Base-by-base conservation (phyloP, 257 asterid species). In the Lavandula angustifolia region DNA sequence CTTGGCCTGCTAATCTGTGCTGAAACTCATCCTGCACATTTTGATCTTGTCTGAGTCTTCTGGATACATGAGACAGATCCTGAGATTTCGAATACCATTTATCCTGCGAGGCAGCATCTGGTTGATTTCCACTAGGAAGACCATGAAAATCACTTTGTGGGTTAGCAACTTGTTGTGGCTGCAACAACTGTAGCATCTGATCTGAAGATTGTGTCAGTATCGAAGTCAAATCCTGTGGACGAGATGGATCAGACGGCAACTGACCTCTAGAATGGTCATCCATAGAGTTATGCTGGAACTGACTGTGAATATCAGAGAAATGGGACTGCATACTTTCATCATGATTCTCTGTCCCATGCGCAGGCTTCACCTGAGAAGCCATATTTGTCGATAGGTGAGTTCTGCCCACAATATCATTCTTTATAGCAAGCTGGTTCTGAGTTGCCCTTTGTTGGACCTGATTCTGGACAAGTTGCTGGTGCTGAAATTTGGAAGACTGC, bases 61-160 rank as follows among this genome's bases (percentile, higher is more conserved):
- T 85, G 18, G 85, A 72, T 50, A 47, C 60, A 56, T 60, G 84
- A 67, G 95, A 77, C 22, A 69, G 74, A 66, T 81, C 92, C 27
- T 89, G 95, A 67, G 91, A 75, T 56, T 77, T 81, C 32, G 91
- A 67, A 84, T 81, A 64, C 84, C 85, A 79, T 48, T 84, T 88
- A 72, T 82, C 80, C 62, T 75, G 86, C 71, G 62, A 66, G 37
- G 78, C 73, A 34, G 82, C 67, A 73, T 78, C 89, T 70, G 80
- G 75, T 57, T 76, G 87, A 37, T 68, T 67, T 57, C 73, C 83
- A 60, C 81, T 22, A 22, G 27, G 27, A 22, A 22, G 27, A 82
- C 67, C 73, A 67, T 69, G 73, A 61, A 77, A 75, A 47, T 81
- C 88, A 81, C 77, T 79, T 73, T 79, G 81, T 54, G 82, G 66